A percentile compares a stretch with the other conserved stretches of the same genome.
phyloP scores from a whole-genome alignment of 768 basidiomycete genomes.

The Termitomyces sp. region DNA sequence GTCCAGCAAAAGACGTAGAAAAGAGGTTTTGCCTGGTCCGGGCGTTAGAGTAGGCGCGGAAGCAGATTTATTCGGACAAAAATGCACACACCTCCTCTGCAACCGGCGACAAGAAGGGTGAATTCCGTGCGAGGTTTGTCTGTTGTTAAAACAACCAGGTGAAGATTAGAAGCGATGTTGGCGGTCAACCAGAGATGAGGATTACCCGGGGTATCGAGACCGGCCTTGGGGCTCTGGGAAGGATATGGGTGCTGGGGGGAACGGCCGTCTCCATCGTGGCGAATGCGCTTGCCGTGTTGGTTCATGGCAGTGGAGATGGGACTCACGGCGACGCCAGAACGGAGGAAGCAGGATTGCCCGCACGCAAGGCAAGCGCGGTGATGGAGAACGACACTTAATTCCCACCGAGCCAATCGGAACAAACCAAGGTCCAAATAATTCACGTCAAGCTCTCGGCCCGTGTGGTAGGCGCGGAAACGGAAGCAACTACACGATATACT shows the following conservation, averaged over 20 bases:
- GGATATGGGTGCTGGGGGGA: conserved; percentile 23
- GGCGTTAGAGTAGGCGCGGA: conserved; percentile 24
- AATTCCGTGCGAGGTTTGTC: conserved; percentile 38
- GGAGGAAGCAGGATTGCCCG: conserved; percentile 58
- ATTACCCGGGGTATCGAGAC: conserved; percentile 38
- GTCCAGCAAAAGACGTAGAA: conserved; percentile 83
- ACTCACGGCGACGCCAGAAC: conserved; percentile 44
- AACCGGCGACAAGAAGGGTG: conserved; percentile 81
- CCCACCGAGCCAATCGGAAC: conserved; percentile 70
- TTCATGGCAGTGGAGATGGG: conserved; percentile 50
- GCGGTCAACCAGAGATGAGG: conserved; percentile 12
- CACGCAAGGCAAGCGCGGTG: conserved; percentile 64
- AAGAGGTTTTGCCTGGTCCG: conserved; percentile 77
- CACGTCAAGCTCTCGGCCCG: conserved; percentile 18
- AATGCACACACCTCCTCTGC: conserved; percentile 55
- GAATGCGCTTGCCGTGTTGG: conserved; percentile 47
- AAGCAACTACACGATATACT: conserved; percentile 14
- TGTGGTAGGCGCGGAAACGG: conserved; percentile 13
- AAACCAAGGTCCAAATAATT: conserved; percentile 34
- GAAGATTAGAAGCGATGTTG: conserved; percentile 18
- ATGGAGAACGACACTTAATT: conserved; percentile 45
- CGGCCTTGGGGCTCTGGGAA: conserved; percentile 18
- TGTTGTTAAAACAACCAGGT: conserved; percentile 19
- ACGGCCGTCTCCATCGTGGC: conserved; percentile 40
- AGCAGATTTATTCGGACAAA: conserved; percentile 13